phyloP scores from a whole-genome alignment of 2,329 filamentous ascomycete species.

The Penicillium sp. region DNA sequence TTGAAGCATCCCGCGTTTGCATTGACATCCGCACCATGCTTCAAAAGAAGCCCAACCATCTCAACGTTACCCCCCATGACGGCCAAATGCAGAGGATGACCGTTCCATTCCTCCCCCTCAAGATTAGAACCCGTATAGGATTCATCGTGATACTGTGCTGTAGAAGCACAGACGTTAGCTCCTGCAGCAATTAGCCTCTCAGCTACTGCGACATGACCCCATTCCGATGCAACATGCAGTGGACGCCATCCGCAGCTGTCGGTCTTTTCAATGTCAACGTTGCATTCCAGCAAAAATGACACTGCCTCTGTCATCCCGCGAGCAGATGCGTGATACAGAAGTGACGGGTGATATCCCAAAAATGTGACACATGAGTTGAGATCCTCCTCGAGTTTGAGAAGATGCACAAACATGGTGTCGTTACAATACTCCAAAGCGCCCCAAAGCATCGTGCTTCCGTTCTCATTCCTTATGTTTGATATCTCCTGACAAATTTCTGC shows the following conservation, averaged over 20 bases:
- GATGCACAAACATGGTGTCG: not conserved
- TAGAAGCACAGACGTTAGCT: not conserved
- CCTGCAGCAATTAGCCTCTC: not conserved
- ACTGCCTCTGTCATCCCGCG: not conserved
- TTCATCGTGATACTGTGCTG: not conserved
- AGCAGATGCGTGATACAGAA: not conserved
- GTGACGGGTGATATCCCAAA: not conserved
- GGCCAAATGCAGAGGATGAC: not conserved
- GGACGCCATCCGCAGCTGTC: not conserved
- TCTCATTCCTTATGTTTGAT: not conserved
- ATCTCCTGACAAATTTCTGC: not conserved
- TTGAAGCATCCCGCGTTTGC: not conserved
- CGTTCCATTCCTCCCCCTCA: not conserved
- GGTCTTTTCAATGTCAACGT: not conserved
- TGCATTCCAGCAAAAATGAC: not conserved
- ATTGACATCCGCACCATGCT: not conserved
- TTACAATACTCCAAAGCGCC: not conserved
- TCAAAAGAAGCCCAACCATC: not conserved
- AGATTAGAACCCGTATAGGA: no score
- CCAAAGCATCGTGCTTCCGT: not conserved
- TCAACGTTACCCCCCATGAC: not conserved
- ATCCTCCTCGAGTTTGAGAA: not conserved
- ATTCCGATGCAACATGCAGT: not conserved
- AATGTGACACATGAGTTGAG: not conserved
- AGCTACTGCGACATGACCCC: not conserved